phyloP scores from a whole-genome alignment of 305 asterid genomes.

The Fraxinus albicans region DNA sequence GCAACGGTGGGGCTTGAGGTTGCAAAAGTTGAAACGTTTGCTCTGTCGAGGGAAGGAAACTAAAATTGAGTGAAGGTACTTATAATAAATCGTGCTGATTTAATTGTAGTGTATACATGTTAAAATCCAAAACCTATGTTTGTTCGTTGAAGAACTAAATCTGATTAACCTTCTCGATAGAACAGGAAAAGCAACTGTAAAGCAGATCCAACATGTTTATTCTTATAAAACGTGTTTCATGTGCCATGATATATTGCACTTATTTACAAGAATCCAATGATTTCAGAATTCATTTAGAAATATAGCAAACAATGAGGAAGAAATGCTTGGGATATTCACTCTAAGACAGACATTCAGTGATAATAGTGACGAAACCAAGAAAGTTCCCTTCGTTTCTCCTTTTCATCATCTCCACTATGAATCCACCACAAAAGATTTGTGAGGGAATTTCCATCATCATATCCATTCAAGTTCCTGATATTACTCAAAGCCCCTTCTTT shows the following conservation, averaged over 20 bases:
- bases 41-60: not conserved
- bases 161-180: not conserved
- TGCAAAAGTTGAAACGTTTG: too few species aligned
- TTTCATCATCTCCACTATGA: conserved; percentile 52
- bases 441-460: conserved; percentile 78
- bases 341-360: conserved; percentile 31
- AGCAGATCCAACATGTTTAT: not conserved
- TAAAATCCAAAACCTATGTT: not conserved
- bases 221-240: not conserved
- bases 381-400: conserved; percentile 33
- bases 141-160: not conserved
- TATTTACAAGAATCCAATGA: not conserved
- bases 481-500: conserved; percentile 45
- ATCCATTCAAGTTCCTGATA: conserved; percentile 44
- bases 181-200: not conserved
- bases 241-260: not conserved
- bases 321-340: not conserved
- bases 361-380: conserved; percentile 65
- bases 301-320: not conserved
- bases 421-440: conserved; percentile 88
- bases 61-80: not conserved
- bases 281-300: not conserved
- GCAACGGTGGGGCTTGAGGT: too few species aligned
- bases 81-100: not conserved
- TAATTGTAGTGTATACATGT: not conserved